These are phyloP conservation scores for Botrytis pseudocinerea DNA, from an alignment of 2,329 filamentous ascomycete genomes.

Conservation along the genomic window DNA sequence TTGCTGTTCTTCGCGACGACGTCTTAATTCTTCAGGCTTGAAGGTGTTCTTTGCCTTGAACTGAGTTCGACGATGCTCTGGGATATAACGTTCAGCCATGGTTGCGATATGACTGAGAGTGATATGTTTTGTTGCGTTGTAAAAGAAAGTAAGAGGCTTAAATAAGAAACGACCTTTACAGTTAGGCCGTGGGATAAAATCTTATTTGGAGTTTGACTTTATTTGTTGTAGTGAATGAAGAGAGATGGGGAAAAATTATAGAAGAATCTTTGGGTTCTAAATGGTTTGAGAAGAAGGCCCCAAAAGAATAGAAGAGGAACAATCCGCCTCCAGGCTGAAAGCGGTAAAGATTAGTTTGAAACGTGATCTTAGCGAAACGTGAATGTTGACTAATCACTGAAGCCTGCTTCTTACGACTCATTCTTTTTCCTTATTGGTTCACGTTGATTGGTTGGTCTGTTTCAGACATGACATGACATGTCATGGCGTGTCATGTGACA, in stretches of 20 bases:
- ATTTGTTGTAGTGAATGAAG: constrained; percentile 14
- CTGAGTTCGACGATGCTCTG: constrained; percentile 97
- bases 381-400: background rate
- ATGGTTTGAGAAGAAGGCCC: constrained; percentile 19
- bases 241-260: constrained; percentile 22
- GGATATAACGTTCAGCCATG: constrained; percentile 99
- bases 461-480: background rate
- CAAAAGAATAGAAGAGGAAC: constrained; percentile 20
- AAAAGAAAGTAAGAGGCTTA: constrained; percentile 12
- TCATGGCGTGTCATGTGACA: constrained; percentile 2
- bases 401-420: background rate
- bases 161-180: constrained; percentile 13
- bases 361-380: constrained; percentile 18
- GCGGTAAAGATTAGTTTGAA: background rate
- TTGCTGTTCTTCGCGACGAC: constrained; percentile 97
- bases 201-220: constrained; percentile 3
- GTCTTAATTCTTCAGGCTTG: constrained; percentile 97
- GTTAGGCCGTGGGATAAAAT: constrained; percentile 28
- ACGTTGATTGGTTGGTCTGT: background rate
- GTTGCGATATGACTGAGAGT: constrained; percentile 32
- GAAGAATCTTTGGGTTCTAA: constrained; percentile 22
- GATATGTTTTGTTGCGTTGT: constrained; percentile 21
- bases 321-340: constrained; percentile 16
- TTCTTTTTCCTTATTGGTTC: background rate
- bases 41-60: constrained; percentile 99